Percentiles rank a stretch among this genome's conserved stretches.
These are phyloP conservation scores for Pelargonium myrrhifolium DNA, from an alignment of 441 rosid species.

Conservation along the genomic window DNA sequence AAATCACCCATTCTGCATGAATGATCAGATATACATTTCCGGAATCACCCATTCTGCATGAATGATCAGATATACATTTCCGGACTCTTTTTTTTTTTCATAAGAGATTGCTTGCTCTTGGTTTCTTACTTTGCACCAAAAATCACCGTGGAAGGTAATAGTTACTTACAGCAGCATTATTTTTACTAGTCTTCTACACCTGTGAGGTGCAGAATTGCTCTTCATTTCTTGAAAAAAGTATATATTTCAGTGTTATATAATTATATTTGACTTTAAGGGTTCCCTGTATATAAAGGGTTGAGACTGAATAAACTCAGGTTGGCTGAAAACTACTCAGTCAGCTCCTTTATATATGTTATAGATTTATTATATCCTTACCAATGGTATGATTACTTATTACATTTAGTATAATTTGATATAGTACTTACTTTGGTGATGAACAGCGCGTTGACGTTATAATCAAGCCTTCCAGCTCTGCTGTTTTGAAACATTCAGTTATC, in stretches of 20 bases:
- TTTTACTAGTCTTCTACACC: background rate
- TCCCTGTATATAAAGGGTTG: background rate
- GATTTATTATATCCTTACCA: background rate
- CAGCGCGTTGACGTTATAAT: conserved; percentile 28
- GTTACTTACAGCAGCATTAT: background rate
- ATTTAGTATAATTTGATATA: conserved; percentile 1
- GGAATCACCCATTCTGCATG: background rate
- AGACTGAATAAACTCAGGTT: no score
- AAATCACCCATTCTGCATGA: background rate
- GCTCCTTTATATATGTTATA: background rate
- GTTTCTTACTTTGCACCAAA: background rate
- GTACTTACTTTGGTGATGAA: conserved; percentile 19
- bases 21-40: background rate
- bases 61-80: background rate
- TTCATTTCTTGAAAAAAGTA: background rate
- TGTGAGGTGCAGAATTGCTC: background rate
- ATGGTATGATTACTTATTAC: background rate
- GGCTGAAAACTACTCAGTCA: no score
- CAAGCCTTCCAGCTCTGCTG: conserved; percentile 19
- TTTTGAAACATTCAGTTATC: conserved; percentile 13
- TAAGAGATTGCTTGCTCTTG: background rate
- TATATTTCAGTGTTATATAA: background rate
- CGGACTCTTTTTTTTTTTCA: background rate
- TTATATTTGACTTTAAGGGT: background rate
- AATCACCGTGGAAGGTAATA: background rate